A percentile compares a stretch with the other conserved stretches of the same genome.
These are phyloP conservation scores for Lotus japonicus DNA, from an alignment of 306 rosid species.

Conservation along the genomic window DNA sequence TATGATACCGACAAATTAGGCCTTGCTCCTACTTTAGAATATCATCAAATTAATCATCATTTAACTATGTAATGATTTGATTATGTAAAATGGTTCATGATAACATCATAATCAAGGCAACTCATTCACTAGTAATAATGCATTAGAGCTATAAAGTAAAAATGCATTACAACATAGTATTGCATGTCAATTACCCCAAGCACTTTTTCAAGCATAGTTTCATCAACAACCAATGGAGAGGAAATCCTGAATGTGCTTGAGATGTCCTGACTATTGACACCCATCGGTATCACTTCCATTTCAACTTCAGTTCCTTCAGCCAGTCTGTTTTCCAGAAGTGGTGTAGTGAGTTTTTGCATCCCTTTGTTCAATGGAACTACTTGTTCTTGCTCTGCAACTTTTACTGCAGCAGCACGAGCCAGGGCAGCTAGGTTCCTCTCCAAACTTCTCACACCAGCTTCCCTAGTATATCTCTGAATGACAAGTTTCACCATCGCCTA, in stretches of 20 bases:
- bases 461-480: slow-evolving; percentile 91
- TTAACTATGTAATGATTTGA: background rate
- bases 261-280: slow-evolving; percentile 69
- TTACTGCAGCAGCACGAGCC: slow-evolving; percentile 99
- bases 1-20: slow-evolving; percentile 8
- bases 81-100: background rate
- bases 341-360: slow-evolving; percentile 69
- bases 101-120: slow-evolving; percentile 8
- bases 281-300: slow-evolving; percentile 94
- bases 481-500: slow-evolving; percentile 78
- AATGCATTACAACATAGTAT: background rate
- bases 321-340: slow-evolving; percentile 83
- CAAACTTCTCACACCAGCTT: slow-evolving; percentile 95
- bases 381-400: slow-evolving; percentile 88
- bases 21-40: slow-evolving; percentile 10
- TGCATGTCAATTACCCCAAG: slow-evolving; percentile 76
- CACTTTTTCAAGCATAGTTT: slow-evolving; percentile 93
- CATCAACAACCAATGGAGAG: slow-evolving; percentile 73
- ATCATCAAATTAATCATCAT: background rate
- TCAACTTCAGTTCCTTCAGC: slow-evolving; percentile 91
- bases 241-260: slow-evolving; percentile 59
- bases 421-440: slow-evolving; percentile 90
- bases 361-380: slow-evolving; percentile 67
- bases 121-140: background rate
- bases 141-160: background rate